These are phyloP conservation scores for Centaurea solstitialis DNA, from an alignment of 129 eudicot genomes.

Conservation along the genomic window DNA sequence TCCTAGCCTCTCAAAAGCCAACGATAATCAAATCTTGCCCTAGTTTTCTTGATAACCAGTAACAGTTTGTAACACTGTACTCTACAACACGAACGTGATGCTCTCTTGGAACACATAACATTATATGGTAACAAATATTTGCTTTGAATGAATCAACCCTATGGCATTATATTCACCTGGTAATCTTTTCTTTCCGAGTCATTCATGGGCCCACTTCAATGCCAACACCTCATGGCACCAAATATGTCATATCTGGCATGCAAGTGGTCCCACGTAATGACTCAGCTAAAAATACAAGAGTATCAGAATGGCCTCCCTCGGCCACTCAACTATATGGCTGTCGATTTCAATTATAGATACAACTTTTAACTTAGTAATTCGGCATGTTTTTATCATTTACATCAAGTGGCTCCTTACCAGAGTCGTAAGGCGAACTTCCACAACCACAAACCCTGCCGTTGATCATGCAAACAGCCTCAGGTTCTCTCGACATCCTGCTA, in stretches of 20 bases:
- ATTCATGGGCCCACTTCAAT: neutral
- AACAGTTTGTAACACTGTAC: neutral
- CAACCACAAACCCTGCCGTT: neutral
- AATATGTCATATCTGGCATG: neutral
- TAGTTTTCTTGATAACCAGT: too few species aligned
- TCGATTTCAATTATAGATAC: neutral
- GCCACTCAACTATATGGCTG: neutral
- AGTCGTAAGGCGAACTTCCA: neutral
- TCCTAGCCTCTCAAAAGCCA: too few species aligned
- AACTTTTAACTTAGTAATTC: conserved; percentile 1
- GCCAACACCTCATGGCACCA: neutral
- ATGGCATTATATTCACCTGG: neutral
- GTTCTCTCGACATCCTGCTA: conserved; percentile 1
- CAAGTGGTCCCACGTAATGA: conserved; percentile 2
- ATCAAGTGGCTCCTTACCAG: conserved; percentile 5
- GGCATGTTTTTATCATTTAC: conserved; percentile 16
- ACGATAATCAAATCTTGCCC: too few species aligned
- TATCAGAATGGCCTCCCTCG: neutral
- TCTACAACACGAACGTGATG: neutral
- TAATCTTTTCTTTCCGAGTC: neutral
- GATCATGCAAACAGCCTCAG: neutral
- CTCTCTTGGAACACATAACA: neutral
- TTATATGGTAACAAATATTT: neutral
- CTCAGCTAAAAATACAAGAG: neutral
- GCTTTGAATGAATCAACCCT: neutral